phyloP scores from a whole-genome alignment of 257 asterid genomes.

The Mitragyna speciosa region DNA sequence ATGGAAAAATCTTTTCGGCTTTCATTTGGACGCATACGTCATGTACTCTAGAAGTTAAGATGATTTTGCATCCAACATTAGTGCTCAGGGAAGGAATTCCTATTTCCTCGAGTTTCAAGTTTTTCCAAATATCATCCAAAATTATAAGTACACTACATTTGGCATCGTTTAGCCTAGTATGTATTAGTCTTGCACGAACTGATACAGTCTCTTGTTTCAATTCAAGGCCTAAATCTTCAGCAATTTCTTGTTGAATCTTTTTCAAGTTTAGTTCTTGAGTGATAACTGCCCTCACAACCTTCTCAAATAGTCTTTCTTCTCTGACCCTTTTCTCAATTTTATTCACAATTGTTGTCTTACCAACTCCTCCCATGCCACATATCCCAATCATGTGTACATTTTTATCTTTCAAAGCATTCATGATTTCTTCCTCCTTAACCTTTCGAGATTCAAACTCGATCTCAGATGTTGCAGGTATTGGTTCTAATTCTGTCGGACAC shows the following conservation, averaged over 20 bases:
- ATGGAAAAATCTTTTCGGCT: neutral
- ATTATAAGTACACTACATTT: constrained; percentile 24
- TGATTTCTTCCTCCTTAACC: neutral
- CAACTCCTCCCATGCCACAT: constrained; percentile 26
- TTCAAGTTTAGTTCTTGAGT: constrained; percentile 1
- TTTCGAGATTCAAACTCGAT: constrained; percentile 23
- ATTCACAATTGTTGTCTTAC: constrained; percentile 10
- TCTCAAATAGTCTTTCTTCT: constrained; percentile 19
- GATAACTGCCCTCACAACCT: constrained; percentile 22
- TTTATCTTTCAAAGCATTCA: constrained; percentile 14
- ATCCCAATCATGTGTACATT: constrained; percentile 14
- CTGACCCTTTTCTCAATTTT: constrained; percentile 16
- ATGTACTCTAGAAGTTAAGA: constrained; percentile 4
- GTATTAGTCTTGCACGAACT: constrained; percentile 10
- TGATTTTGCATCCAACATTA: constrained; percentile 15
- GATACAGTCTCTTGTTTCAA: constrained; percentile 1
- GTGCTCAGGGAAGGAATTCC: constrained; percentile 13
- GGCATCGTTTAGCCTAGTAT: constrained; percentile 6
- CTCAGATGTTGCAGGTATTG: neutral
- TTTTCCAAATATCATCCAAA: constrained; percentile 33
- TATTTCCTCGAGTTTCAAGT: constrained; percentile 8
- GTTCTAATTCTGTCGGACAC: neutral
- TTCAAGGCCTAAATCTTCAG: constrained; percentile 19
- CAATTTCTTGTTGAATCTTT: constrained; percentile 22
- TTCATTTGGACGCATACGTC: constrained; percentile 7